Conservation (phyloP, 441 rosid genomes). For the Erodium chrysanthum region DNA sequence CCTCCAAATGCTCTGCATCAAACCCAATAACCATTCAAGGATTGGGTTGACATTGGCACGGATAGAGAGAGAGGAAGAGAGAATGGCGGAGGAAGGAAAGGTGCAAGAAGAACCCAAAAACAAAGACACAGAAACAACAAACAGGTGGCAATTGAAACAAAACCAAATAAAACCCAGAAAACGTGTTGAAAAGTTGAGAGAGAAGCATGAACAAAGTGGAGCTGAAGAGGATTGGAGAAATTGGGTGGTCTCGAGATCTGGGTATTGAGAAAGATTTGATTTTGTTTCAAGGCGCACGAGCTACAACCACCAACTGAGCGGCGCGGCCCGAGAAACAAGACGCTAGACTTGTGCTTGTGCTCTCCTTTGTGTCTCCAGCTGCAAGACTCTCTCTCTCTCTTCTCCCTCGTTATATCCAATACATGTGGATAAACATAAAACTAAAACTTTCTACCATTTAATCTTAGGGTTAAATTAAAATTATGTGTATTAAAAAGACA, state of each 20-base stretch:
- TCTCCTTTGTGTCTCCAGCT: background rate
- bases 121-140: no score
- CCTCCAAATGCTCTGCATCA: background rate
- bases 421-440: no score
- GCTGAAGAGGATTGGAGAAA: background rate
- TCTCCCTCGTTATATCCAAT: background rate
- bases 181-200: background rate
- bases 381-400: background rate
- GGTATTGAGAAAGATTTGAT: slow-evolving; percentile 13
- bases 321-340: slow-evolving; percentile 36
- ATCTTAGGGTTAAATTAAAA: no score
- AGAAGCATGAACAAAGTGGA: background rate
- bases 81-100: slow-evolving; percentile 49
- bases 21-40: slow-evolving; percentile 6
- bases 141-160: background rate
- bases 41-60: background rate
- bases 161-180: background rate
- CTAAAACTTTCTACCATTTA: no score
- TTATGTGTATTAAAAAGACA: no score
- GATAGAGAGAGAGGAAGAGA: slow-evolving; percentile 9
- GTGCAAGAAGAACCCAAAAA: slow-evolving; percentile 9
- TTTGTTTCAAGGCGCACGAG: slow-evolving; percentile 28
- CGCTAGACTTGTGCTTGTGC: slow-evolving; percentile 15
- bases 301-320: slow-evolving; percentile 32
- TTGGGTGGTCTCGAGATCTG: slow-evolving; percentile 36